Conservation (phyloP, 495 filamentous ascomycete genomes). For the Cladorrhinum samala region DNA sequence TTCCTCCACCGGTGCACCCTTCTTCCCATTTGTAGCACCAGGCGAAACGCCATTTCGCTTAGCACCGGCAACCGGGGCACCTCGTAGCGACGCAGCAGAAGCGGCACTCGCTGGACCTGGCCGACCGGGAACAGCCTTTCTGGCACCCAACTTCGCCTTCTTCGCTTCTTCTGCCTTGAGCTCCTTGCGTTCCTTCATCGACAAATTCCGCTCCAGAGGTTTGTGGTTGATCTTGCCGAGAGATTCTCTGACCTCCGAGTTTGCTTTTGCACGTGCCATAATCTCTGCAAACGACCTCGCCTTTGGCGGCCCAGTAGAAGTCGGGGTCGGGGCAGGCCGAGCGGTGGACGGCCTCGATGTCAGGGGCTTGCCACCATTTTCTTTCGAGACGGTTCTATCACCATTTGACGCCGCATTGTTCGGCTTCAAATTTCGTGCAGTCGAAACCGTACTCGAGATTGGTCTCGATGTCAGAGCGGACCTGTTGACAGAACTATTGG, state of each 20-base stretch:
- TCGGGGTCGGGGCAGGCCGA: conserved; percentile 11
- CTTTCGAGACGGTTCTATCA: conserved; percentile 1
- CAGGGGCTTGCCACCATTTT: conserved; percentile 5
- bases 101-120: conserved; percentile 17
- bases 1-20: conserved; percentile 16
- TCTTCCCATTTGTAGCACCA: conserved; percentile 10
- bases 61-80: neutral
- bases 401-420: neutral
- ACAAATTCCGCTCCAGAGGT: conserved; percentile 37
- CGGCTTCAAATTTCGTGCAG: neutral
- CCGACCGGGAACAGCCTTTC: conserved; percentile 14
- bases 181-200: conserved; percentile 43
- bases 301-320: conserved; percentile 43
- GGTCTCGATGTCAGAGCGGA: conserved; percentile 2
- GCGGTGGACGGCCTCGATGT: neutral
- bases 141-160: conserved; percentile 13
- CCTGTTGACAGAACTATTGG: neutral
- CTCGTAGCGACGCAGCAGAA: conserved; percentile 16
- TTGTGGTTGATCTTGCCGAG: conserved; percentile 54
- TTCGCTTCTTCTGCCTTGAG: conserved; percentile 31
- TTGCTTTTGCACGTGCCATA: conserved; percentile 57
- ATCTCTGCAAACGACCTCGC: conserved; percentile 64
- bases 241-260: conserved; percentile 39
- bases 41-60: conserved; percentile 16
- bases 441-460: conserved; percentile 14